Evolutionary conservation across 164 flowering plant genomes (phyloP).

Genomic region (Stephania yunnanensis): DNA sequence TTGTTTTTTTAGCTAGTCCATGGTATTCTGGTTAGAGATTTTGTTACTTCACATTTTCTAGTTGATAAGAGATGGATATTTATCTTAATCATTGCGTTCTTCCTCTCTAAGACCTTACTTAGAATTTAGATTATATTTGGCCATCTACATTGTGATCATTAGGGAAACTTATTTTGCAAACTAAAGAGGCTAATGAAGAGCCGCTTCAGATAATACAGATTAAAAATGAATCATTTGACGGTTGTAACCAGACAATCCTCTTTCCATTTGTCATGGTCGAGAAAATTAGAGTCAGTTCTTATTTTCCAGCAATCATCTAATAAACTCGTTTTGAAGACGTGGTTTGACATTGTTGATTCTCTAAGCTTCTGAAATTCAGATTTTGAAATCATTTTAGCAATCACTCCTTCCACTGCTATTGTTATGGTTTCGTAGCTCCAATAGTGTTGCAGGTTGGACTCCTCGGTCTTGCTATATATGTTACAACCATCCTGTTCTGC

Average conservation of each 20-base stretch:
- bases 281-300: no score
- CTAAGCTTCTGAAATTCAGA: not conserved
- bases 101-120: no score
- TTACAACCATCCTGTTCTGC: conserved; percentile 7
- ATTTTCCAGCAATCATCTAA: no score
- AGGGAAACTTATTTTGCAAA: not conserved
- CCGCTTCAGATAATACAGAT: no score
- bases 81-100: not conserved
- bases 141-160: not conserved
- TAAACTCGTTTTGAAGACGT: no score
- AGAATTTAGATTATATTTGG: not conserved
- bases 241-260: no score
- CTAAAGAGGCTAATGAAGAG: no score
- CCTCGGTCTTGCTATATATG: conserved; percentile 18
- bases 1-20: not conserved
- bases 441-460: not conserved
- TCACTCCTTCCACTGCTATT: not conserved
- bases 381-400: not conserved
- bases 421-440: not conserved
- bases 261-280: no score
- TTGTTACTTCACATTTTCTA: not conserved
- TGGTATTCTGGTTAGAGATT: not conserved
- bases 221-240: no score
- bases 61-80: not conserved
- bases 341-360: no score